Evolutionary conservation across 1,284 basidiomycete genomes (phyloP), one percentile per base, ranked within the genome.

Genomic region (Marasmius sp.): DNA sequence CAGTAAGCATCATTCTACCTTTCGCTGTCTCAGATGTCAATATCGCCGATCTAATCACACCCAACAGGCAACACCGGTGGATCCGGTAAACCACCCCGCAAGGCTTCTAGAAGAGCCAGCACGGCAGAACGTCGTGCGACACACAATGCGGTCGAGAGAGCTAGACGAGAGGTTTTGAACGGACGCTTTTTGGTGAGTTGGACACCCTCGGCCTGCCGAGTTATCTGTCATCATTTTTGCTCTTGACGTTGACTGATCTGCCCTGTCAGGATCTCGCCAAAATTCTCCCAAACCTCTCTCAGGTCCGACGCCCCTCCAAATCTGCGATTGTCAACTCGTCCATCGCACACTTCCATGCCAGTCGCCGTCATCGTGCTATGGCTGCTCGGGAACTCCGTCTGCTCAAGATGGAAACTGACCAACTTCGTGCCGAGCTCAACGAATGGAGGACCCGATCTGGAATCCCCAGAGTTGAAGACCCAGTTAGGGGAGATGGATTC

Each of bases 111-210:
- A 67, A 86, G 94, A 45, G 93, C 94, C 63, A 95, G 95, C 78
- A 97, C 94, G 50, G 95, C 95, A 64, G 95, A 97, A 75, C 92
- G 94, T 74, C 83, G 95, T 55, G 93, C 94, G 6, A 94, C 92
- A 41, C 95, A 97, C 79, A 97, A 97, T 71, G 95, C 95, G 36
- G 93, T 96, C 61, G 95, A 97, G 79, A 85, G 95, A 61, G 91
- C 92, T 70, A 86, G 95, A 58, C 82, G 95, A 62, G 95, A 97
- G 80, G 95, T 92, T 37, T 80, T 97, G 64, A 97, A 97, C 74
- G 85, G 89, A 58, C 86, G 94, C 64, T 97, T 97, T 81, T 79
- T 95, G 69, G 91, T 89, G 70, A 69, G 87, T 81, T n/a, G 20
- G 20, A 8, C 45, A 16, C 11, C 11, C 45, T n/a, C 45, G 8